Evolutionary conservation across 768 basidiomycete genomes (phyloP), one percentile per base, ranked within the genome.

Genomic region (Guyanaporus albipodus): DNA sequence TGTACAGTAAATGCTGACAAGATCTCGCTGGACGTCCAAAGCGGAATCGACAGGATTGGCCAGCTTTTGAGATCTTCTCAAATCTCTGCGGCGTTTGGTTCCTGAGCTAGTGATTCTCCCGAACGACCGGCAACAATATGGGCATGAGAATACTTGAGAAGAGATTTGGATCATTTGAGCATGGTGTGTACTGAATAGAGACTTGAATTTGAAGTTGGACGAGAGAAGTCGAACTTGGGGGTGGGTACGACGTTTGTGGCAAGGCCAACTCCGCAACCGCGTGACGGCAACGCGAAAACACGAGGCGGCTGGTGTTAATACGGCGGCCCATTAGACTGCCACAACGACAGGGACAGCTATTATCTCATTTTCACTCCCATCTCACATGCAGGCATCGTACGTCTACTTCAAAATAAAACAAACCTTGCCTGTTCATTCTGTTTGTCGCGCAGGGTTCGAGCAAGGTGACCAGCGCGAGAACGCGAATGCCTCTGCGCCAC

Each of bases 231-330:
- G n/a, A n/a, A n/a, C n/a, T n/a, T n/a, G n/a, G n/a, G n/a, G n/a
- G n/a, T n/a, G n/a, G n/a, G n/a, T n/a, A n/a, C n/a, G n/a, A n/a
- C n/a, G 45, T 21, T 17, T 4, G 38, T 34, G 39, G 28, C 11
- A 14, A 31, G 9, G 37, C 39, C 22, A 23, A 58, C 56, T 46
- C 56, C 47, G 55, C 51, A 58, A 38, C 38, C 39, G 46, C 29
- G 26, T 53, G 42, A 54, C 58, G 55, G 62, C 48, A 60, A 46
- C 19, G 47, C 23, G 27, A 37, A 19, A n/a, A 55, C 58, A 66
- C 52, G 55, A 62, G 63, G 58, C 49, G 26, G 55, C 39, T 37
- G 46, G 42, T 50, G 52, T 42, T 19, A 21, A 44, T 48, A 46
- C 42, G 12, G 48, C 47, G 46, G 56, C 54, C n/a, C n/a, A 53